A percentile compares a stretch with the other conserved stretches of the same genome.
Evolutionary conservation across 176 grass and related monocot species (phyloP).

Genomic region (Oryza coarctata): DNA sequence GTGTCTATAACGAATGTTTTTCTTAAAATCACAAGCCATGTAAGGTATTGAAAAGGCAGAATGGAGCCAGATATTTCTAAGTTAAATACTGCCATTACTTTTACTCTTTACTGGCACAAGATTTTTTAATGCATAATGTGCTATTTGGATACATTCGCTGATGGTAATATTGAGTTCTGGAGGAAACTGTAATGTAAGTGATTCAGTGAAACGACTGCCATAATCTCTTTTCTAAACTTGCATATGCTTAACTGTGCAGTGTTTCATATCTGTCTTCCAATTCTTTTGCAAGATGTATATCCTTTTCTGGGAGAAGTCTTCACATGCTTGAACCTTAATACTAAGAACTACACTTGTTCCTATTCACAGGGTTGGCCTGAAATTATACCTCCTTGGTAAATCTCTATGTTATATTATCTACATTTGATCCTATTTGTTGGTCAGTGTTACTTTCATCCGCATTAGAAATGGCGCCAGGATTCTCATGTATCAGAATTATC

Average conservation of each 20-base stretch:
- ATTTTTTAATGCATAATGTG: background rate
- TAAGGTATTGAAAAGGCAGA: background rate
- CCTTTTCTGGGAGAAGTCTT: background rate
- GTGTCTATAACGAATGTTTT: background rate
- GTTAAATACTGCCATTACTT: background rate
- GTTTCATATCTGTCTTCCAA: background rate
- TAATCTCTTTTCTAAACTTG: background rate
- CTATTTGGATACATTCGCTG: background rate
- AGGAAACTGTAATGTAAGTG: background rate
- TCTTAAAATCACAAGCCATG: background rate
- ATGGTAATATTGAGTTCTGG: background rate
- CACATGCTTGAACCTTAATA: background rate
- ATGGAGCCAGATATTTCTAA: background rate
- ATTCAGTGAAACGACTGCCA: background rate
- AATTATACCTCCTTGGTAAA: conserved; percentile 7
- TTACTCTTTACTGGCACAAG: background rate
- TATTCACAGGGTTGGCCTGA: background rate
- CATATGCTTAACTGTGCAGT: background rate
- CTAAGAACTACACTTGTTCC: background rate
- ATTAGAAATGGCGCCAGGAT: conserved; percentile 85
- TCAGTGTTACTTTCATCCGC: conserved; percentile 34
- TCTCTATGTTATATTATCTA: conserved; percentile 13
- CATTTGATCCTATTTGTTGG: background rate
- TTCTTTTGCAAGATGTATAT: background rate
- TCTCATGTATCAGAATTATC: conserved; percentile 65